phyloP scores from a whole-genome alignment of 2,329 filamentous ascomycete genomes.

The Stagonosporopsis tanaceti region DNA sequence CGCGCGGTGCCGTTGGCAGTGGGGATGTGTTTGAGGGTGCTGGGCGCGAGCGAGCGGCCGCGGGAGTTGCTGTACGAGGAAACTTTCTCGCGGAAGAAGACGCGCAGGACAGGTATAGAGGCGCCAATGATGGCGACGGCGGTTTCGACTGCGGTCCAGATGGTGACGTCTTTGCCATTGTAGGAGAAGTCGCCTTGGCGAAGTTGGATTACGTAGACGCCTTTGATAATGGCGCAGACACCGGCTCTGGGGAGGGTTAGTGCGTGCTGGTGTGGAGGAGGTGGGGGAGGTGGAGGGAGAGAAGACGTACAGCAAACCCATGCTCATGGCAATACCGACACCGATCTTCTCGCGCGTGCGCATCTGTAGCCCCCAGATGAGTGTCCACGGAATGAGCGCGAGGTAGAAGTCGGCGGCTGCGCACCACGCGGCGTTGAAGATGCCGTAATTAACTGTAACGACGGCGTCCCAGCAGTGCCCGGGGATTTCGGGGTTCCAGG shows the following conservation, averaged over 20 bases:
- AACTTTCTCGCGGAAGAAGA: constrained; percentile 42
- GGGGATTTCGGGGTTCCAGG: constrained; percentile 24
- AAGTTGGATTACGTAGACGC: constrained; percentile 36
- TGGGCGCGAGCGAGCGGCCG: constrained; percentile 1
- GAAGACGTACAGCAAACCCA: constrained; percentile 34
- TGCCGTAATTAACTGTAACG: constrained; percentile 32
- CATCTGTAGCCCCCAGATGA: constrained; percentile 37
- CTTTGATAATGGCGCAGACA: constrained; percentile 38
- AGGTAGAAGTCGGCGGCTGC: constrained; percentile 34
- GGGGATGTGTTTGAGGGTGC: constrained; percentile 1
- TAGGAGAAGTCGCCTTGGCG: constrained; percentile 37
- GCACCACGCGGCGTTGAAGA: constrained; percentile 41
- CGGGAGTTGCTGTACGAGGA: constrained; percentile 16
- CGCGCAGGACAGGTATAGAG: constrained; percentile 41
- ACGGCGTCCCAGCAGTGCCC: constrained; percentile 33
- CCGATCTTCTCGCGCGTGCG: constrained; percentile 36
- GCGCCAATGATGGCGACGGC: constrained; percentile 41
- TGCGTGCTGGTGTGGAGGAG: background rate
- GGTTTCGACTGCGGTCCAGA: constrained; percentile 43
- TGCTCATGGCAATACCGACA: constrained; percentile 41
- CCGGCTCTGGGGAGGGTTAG: constrained; percentile 24
- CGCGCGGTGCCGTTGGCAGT: background rate
- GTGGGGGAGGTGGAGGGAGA: background rate
- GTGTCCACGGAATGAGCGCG: constrained; percentile 38
- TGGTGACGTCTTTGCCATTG: constrained; percentile 40